phyloP scores from a whole-genome alignment of 169 alveolate species.

The Plasmodium inui region DNA sequence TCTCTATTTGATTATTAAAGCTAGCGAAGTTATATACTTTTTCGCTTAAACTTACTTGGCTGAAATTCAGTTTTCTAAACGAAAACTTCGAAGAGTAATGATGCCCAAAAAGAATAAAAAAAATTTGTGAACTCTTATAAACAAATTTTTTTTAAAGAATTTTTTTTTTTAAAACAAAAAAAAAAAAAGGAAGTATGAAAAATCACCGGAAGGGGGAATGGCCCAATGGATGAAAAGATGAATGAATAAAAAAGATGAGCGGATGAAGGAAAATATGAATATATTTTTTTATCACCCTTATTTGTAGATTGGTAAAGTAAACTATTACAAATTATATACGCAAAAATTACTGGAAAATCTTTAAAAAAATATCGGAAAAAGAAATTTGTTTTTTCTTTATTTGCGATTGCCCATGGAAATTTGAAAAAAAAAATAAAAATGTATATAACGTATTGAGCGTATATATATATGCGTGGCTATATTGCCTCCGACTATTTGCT shows the following conservation, averaged over 20 bases:
- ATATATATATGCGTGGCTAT: background rate
- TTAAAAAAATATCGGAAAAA: background rate
- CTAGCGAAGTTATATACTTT: background rate
- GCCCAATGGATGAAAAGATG: background rate
- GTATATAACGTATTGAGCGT: background rate
- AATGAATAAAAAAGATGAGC: background rate
- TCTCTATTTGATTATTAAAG: background rate
- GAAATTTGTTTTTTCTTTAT: background rate
- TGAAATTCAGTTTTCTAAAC: background rate
- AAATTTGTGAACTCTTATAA: background rate
- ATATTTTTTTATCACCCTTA: background rate
- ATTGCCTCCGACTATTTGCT: background rate
- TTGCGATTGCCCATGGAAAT: background rate
- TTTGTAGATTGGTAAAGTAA: slow-evolving; percentile 3
- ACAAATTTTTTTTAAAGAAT: background rate
- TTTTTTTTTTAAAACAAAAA: background rate
- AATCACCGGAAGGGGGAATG: background rate
- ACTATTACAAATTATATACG: background rate
- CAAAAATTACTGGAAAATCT: background rate
- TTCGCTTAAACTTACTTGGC: background rate
- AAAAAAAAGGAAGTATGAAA: background rate
- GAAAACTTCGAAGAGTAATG: background rate
- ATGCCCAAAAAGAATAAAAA: background rate
- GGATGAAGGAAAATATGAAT: background rate
- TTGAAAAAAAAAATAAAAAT: background rate